phyloP scores from a whole-genome alignment of 768 basidiomycete species.

The Lepiota subincarnata region DNA sequence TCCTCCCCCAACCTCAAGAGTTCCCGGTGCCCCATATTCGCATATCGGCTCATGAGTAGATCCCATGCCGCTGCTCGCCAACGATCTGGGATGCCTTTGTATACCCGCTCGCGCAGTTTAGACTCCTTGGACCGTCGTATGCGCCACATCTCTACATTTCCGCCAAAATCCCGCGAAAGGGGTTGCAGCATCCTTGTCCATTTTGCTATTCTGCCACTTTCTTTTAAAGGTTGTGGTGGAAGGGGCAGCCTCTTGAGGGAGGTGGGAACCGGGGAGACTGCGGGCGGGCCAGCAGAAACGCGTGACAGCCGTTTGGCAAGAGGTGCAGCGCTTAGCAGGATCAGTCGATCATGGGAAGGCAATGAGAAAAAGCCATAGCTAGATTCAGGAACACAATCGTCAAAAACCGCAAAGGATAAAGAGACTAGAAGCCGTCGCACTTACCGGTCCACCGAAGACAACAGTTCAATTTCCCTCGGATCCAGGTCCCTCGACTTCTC shows the following conservation, averaged over 20 bases:
- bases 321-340: slow-evolving; percentile 63
- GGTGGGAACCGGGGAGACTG: slow-evolving; percentile 41
- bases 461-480: slow-evolving; percentile 66
- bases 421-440: slow-evolving; percentile 22
- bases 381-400: slow-evolving; percentile 6
- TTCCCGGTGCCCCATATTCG: slow-evolving; percentile 42
- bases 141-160: slow-evolving; percentile 72
- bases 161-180: slow-evolving; percentile 63
- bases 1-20: slow-evolving; percentile 39
- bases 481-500: slow-evolving; percentile 68
- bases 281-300: slow-evolving; percentile 41
- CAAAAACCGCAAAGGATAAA: slow-evolving; percentile 10
- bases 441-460: slow-evolving; percentile 85
- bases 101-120: slow-evolving; percentile 73
- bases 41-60: slow-evolving; percentile 58
- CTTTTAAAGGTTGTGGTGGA: slow-evolving; percentile 50
- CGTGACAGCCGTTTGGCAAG: slow-evolving; percentile 53
- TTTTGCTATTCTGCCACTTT: slow-evolving; percentile 76
- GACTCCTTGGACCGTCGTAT: slow-evolving; percentile 59
- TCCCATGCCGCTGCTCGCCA: slow-evolving; percentile 96
- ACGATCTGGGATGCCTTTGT: slow-evolving; percentile 95
- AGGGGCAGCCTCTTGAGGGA: slow-evolving; percentile 46
- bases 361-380: slow-evolving; percentile 92
- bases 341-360: slow-evolving; percentile 79
- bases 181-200: slow-evolving; percentile 91